Conservation (phyloP, 164 flowering plant species). For the Annona squamosa region DNA sequence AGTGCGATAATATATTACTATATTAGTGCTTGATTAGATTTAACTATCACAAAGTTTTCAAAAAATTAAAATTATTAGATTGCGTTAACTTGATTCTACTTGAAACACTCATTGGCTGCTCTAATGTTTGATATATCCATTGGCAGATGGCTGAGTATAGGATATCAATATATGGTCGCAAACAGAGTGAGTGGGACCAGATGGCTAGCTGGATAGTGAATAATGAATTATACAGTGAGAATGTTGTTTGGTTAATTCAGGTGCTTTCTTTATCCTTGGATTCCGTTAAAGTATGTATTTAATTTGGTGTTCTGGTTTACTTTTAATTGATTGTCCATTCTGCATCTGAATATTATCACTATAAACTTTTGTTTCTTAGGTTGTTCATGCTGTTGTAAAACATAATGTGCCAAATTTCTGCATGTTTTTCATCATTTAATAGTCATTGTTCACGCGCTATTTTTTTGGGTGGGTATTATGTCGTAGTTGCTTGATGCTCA, state of each 20-base stretch:
- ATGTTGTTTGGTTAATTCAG: conserved; percentile 96
- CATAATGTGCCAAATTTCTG: neutral
- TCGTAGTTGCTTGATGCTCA: neutral
- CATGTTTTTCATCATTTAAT: neutral
- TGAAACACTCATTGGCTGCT: neutral
- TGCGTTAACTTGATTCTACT: neutral
- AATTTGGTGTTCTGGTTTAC: neutral
- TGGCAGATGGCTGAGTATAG: conserved; percentile 96
- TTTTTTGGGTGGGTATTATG: neutral
- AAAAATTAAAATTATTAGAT: too few species aligned
- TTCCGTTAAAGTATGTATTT: neutral
- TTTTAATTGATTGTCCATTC: neutral
- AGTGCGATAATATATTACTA: too few species aligned
- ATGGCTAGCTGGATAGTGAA: conserved; percentile 97
- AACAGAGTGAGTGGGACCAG: conserved; percentile 98
- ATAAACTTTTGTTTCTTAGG: neutral
- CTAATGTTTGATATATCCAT: conserved; percentile 6
- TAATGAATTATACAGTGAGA: conserved; percentile 82
- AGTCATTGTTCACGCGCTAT: neutral
- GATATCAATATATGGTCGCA: conserved; percentile 94
- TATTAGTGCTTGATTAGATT: too few species aligned
- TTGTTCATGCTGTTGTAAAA: neutral
- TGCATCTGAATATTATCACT: neutral
- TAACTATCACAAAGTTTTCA: too few species aligned
- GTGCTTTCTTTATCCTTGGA: conserved; percentile 21